These are phyloP conservation scores for Onygenales sp. DNA, from an alignment of 2,329 filamentous ascomycete species.

Conservation along the genomic window DNA sequence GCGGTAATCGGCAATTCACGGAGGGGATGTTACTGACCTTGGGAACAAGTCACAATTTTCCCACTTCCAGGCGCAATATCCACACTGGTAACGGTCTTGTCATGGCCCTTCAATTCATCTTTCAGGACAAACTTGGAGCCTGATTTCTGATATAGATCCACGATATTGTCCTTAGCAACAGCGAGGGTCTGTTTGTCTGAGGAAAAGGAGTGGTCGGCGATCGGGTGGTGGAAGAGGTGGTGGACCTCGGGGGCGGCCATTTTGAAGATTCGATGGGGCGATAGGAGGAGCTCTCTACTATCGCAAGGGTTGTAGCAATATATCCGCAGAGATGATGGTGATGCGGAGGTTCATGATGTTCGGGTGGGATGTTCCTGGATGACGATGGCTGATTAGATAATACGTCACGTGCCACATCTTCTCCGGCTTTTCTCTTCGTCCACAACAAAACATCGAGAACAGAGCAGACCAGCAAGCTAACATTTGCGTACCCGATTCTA, in stretches of 20 bases:
- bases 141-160: slow-evolving; percentile 74
- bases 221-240: slow-evolving; percentile 92
- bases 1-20: not conserved
- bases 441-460: not conserved
- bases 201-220: slow-evolving; percentile 97
- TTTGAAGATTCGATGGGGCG: slow-evolving; percentile 32
- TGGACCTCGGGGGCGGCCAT: slow-evolving; percentile 89
- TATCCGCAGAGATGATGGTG: not conserved
- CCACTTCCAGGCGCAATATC: slow-evolving; percentile 88
- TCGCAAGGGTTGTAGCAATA: slow-evolving; percentile 33
- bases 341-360: not conserved
- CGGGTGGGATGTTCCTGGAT: not conserved
- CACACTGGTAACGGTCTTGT: slow-evolving; percentile 92
- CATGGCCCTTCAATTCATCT: slow-evolving; percentile 90
- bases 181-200: slow-evolving; percentile 80
- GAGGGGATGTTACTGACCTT: slow-evolving; percentile 49
- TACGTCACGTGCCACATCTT: not conserved
- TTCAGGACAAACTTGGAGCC: slow-evolving; percentile 72
- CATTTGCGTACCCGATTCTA: not conserved
- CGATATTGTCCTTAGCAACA: slow-evolving; percentile 78
- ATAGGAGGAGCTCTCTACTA: slow-evolving; percentile 99
- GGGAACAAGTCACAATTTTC: slow-evolving; percentile 94
- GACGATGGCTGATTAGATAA: not conserved
- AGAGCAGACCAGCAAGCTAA: not conserved
- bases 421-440: not conserved